Base-by-base conservation (phyloP, 768 basidiomycete species). In the Boletellus ananiceps region DNA sequence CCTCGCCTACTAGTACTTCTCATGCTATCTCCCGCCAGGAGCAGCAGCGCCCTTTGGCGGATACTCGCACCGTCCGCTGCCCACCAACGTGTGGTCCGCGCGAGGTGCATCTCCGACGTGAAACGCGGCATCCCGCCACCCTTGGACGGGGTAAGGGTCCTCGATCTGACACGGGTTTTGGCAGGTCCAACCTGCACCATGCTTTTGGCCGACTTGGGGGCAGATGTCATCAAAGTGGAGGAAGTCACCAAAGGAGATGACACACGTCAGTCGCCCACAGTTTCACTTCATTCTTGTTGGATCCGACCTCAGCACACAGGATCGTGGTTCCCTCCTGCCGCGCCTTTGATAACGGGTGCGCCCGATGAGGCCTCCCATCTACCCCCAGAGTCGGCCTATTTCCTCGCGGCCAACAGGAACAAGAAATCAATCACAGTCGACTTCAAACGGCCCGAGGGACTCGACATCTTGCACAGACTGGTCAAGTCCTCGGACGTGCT, bases 101-200 rank as follows among this genome's bases (percentile, higher is more conserved):
- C 39, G 33, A 46, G 60, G 29, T n/a, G 6, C 29, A 44, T 54
- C 12, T 66, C 64, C 35, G 23, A 27, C 25, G 46, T 50, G 48
- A 35, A 46, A 27, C 36, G 48, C 46, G 86, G 83, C 42, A 89
- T 90, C 21, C 74, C 81, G 1, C 88, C 88, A 0, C 93, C 93
- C 3, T 69, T 97, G 51, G 74, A 78, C 53, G 92, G 89, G 14
- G 72, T 94, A 56, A 82, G 78, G 59, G 78, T 96, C n/a, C 74
- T 97, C 19, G 94, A 97, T 68, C 69, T 96, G 47, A 92, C 93
- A 13, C 79, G 94, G 25, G 87, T 96, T 1, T 72, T 97, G 42
- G 93, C 93, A n/a, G 93, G 91, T 0, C 93, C 93, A 29, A 86
- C 86, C 1, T 82, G 86, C n/a, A 89, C 92, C 2, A 89, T 94